These are phyloP conservation scores for Geopyxis carbonaria DNA, from an alignment of 495 filamentous ascomycete genomes.

Conservation along the genomic window DNA sequence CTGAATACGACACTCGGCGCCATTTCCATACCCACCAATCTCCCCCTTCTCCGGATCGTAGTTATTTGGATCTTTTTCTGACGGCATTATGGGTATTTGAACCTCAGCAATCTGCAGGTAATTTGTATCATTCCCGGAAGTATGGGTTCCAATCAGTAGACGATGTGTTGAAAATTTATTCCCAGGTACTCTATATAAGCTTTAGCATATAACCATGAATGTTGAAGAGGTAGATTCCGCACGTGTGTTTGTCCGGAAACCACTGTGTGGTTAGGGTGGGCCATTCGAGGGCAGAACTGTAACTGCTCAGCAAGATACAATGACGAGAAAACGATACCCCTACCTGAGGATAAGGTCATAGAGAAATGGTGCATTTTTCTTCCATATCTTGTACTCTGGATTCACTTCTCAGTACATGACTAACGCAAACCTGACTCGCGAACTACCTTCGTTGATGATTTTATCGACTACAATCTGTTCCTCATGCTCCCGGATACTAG, in stretches of 20 bases:
- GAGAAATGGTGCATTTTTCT: slow-evolving; percentile 96
- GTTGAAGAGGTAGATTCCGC: slow-evolving; percentile 16
- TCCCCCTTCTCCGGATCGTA: slow-evolving; percentile 87
- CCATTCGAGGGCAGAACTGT: slow-evolving; percentile 85
- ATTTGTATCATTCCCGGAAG: slow-evolving; percentile 69
- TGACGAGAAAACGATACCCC: neutral
- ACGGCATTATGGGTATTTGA: slow-evolving; percentile 65
- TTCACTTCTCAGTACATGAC: neutral
- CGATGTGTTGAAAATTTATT: slow-evolving; percentile 81
- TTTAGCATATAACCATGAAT: neutral
- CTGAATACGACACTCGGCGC: slow-evolving; percentile 57
- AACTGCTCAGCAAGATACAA: neutral
- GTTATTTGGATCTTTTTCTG: slow-evolving; percentile 51
- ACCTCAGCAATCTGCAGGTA: slow-evolving; percentile 90
- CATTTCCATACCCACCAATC: slow-evolving; percentile 72
- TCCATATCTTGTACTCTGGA: slow-evolving; percentile 99
- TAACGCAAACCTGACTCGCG: too few relatives aligned
- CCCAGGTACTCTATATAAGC: slow-evolving; percentile 42
- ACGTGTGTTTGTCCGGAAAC: slow-evolving; percentile 90
- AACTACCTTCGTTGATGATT: slow-evolving; percentile 77
- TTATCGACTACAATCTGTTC: slow-evolving; percentile 63
- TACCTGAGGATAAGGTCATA: slow-evolving; percentile 87
- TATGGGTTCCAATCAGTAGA: slow-evolving; percentile 86
- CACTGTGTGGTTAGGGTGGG: slow-evolving; percentile 95
- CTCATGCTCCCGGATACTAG: slow-evolving; percentile 38